A percentile compares a stretch with the other conserved stretches of the same genome.
Evolutionary conservation across 805 yeast species (phyloP).

Genomic region (Candida palmyrensis): DNA sequence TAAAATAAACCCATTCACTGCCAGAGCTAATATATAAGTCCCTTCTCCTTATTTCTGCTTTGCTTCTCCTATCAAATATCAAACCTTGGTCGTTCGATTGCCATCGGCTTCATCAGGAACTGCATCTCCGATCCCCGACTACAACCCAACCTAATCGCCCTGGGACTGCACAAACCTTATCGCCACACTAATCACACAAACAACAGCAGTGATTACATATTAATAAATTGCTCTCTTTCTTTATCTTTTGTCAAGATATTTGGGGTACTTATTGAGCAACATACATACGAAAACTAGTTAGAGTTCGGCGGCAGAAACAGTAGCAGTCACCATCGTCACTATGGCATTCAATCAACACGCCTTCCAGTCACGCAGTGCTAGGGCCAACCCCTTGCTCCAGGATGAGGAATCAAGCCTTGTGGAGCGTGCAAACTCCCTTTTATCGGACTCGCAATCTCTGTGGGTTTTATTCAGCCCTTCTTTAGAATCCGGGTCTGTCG

Average conservation of each 20-base stretch:
- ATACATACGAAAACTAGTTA: background rate
- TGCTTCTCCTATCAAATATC: no score
- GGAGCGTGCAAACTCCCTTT: conserved; percentile 4
- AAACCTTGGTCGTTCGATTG: no score
- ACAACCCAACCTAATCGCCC: no score
- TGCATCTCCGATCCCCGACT: no score
- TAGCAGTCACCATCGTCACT: background rate
- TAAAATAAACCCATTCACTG: no score
- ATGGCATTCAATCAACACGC: conserved; percentile 5
- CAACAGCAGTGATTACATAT: background rate
- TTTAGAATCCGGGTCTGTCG: conserved; percentile 3
- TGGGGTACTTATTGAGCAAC: background rate
- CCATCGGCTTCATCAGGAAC: no score
- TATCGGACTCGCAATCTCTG: conserved; percentile 19
- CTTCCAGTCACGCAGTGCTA: conserved; percentile 3
- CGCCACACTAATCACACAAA: conserved; percentile 1
- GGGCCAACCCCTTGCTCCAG: conserved; percentile 2
- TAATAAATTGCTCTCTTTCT: background rate
- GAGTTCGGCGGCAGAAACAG: background rate
- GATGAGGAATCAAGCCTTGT: conserved; percentile 1
- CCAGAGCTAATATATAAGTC: no score
- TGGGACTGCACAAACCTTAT: conserved; percentile 3
- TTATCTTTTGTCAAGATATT: background rate
- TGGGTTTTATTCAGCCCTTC: conserved; percentile 25
- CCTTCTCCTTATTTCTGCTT: no score